Conservation (phyloP, 495 filamentous ascomycete species). For the Letharia lupina region DNA sequence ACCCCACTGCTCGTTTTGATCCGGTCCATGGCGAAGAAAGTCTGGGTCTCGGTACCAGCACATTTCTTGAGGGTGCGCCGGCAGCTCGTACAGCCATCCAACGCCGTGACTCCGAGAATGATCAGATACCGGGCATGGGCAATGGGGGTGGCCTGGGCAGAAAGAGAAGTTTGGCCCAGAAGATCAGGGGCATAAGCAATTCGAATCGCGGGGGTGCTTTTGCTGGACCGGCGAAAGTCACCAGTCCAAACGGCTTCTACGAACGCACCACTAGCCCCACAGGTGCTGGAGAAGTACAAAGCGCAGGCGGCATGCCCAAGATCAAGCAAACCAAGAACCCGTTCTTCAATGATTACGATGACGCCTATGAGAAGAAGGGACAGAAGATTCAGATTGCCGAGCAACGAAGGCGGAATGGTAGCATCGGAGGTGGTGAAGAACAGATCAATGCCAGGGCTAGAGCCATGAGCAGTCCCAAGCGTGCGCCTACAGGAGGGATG, state of each 20-base stretch:
- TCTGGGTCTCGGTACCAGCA: slow-evolving; percentile 83
- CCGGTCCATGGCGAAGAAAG: slow-evolving; percentile 77
- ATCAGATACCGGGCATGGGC: slow-evolving; percentile 33
- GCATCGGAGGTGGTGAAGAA: slow-evolving; percentile 34
- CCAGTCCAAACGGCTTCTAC: slow-evolving; percentile 38
- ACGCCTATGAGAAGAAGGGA: slow-evolving; percentile 62
- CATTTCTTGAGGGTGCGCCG: slow-evolving; percentile 90
- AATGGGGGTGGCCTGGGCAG: slow-evolving; percentile 61
- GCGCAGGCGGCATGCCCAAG: slow-evolving; percentile 29
- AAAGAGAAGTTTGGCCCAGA: slow-evolving; percentile 90
- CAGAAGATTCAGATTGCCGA: slow-evolving; percentile 50
- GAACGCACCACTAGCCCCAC: slow-evolving; percentile 20
- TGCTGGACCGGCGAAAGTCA: slow-evolving; percentile 42
- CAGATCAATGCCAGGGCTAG: slow-evolving; percentile 32
- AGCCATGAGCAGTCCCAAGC: slow-evolving; percentile 57
- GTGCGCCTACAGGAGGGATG: slow-evolving; percentile 28
- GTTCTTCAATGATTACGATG: slow-evolving; percentile 79
- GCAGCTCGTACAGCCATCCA: slow-evolving; percentile 78
- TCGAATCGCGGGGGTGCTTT: slow-evolving; percentile 40
- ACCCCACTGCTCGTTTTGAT: slow-evolving; percentile 51
- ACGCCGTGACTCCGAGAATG: slow-evolving; percentile 59
- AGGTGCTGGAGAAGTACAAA: slow-evolving; percentile 29
- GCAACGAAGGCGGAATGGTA: slow-evolving; percentile 34
- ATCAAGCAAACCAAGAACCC: slow-evolving; percentile 53
- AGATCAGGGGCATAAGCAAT: slow-evolving; percentile 61